Percentiles rank a stretch among this genome's conserved stretches.
phyloP scores from a whole-genome alignment of 2,329 filamentous ascomycete genomes.

The Boeremia exigua region DNA sequence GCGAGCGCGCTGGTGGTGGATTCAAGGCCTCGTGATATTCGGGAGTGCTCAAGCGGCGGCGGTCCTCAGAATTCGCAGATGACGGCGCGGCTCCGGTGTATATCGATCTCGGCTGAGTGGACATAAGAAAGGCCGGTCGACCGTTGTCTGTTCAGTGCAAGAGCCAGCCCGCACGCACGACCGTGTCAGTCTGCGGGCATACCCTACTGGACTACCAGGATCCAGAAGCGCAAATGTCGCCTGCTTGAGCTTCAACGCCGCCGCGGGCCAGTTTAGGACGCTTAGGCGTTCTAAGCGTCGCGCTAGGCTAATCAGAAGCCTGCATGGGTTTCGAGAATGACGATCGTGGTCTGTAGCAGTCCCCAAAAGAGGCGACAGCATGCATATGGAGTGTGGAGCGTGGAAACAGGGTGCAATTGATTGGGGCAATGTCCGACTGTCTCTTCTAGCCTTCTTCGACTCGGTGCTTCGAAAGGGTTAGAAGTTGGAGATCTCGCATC shows the following conservation, averaged over 20 bases:
- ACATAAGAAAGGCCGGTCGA: conserved; percentile 12
- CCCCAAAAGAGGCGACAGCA: no score
- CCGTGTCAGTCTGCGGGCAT: conserved; percentile 19
- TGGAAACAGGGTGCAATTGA: neutral
- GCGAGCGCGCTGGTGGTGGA: conserved; percentile 17
- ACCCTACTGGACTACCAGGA: conserved; percentile 5
- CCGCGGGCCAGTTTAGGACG: conserved; percentile 1
- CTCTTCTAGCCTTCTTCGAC: neutral
- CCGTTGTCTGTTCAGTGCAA: conserved; percentile 9
- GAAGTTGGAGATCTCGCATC: conserved; percentile 2
- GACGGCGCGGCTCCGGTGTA: conserved; percentile 40
- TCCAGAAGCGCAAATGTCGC: conserved; percentile 9
- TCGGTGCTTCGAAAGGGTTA: no score
- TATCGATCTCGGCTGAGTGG: conserved; percentile 35
- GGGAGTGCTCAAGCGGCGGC: conserved; percentile 27
- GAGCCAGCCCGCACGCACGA: conserved; percentile 21
- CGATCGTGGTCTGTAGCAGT: neutral
- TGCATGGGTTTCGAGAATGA: conserved; percentile 10
- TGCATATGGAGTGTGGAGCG: neutral
- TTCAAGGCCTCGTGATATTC: conserved; percentile 26
- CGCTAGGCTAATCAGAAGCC: conserved; percentile 8
- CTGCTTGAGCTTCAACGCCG: conserved; percentile 8
- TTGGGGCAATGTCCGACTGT: neutral
- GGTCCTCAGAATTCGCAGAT: conserved; percentile 9
- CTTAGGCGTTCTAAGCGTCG: conserved; percentile 3